Conservation (phyloP, 768 basidiomycete genomes). For the Leccinum incarnatum region DNA sequence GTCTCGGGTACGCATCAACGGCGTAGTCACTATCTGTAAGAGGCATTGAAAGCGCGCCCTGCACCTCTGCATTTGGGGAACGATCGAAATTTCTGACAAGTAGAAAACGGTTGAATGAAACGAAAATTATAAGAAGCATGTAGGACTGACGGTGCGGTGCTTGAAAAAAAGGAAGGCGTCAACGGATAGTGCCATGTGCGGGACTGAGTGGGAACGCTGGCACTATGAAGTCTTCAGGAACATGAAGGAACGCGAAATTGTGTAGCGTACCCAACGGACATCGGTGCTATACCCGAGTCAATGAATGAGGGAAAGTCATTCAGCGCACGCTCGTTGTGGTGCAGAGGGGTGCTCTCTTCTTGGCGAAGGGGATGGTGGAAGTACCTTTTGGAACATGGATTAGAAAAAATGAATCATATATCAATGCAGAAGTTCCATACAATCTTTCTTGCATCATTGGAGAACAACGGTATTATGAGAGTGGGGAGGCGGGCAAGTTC, state of each 20-base stretch:
- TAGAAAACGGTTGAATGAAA: not conserved
- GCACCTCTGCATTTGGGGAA: not conserved
- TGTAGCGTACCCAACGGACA: constrained; percentile 9
- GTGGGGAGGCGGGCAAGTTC: not conserved
- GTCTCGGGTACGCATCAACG: not conserved
- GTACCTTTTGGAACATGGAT: constrained; percentile 7
- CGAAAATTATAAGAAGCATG: not conserved
- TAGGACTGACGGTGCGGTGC: constrained; percentile 13
- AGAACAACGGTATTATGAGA: not conserved
- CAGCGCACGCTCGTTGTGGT: not conserved
- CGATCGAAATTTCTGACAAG: constrained; percentile 6
- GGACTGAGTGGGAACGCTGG: not conserved
- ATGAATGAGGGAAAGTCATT: not conserved
- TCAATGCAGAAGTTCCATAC: constrained; percentile 5
- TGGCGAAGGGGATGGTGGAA: not conserved
- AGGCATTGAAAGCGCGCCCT: not conserved
- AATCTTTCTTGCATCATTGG: constrained; percentile 8
- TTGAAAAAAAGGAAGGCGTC: not conserved
- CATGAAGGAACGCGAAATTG: not conserved
- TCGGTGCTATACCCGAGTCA: not conserved
- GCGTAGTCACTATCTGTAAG: not conserved
- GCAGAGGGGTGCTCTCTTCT: not conserved
- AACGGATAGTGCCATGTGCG: not conserved
- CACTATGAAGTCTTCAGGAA: constrained; percentile 9
- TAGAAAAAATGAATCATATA: not conserved